Percentiles rank a stretch among this genome's conserved stretches.
These are phyloP conservation scores for Rostrohypoxylon terebratum DNA, from an alignment of 495 filamentous ascomycete genomes.

Conservation along the genomic window DNA sequence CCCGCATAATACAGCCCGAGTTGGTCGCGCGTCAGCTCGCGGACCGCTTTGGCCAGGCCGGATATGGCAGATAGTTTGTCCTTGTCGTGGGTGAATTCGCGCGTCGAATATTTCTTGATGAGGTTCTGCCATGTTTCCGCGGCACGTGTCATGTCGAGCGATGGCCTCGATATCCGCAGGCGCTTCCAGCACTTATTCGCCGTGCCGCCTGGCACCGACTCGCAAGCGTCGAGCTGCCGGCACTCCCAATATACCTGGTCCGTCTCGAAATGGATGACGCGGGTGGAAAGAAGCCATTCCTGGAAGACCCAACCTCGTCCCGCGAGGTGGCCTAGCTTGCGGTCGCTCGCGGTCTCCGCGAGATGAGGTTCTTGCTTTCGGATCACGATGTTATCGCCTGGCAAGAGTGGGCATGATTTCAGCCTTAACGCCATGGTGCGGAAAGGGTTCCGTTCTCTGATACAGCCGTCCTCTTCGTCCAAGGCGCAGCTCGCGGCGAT, in stretches of 20 bases:
- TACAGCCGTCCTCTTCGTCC: not conserved
- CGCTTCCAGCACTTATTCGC: too few species aligned
- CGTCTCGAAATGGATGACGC: not conserved
- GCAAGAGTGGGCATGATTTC: not conserved
- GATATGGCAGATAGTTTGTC: not conserved
- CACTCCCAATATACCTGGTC: not conserved
- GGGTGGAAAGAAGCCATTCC: not conserved
- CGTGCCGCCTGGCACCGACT: not conserved
- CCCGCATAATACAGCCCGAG: not conserved
- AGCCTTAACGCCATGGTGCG: not conserved
- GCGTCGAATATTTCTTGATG: not conserved
- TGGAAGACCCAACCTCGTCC: not conserved
- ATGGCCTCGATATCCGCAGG: not conserved
- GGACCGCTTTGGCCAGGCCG: not conserved
- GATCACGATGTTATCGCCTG: not conserved
- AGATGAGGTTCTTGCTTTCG: not conserved
- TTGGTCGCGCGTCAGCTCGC: not conserved
- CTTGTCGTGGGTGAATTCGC: not conserved
- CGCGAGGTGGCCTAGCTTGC: not conserved
- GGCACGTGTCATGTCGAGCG: not conserved
- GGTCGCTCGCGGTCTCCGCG: not conserved
- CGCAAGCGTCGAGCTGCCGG: not conserved
- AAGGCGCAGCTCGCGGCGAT: not conserved
- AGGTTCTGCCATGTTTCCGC: not conserved
- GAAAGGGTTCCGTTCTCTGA: not conserved